Evolutionary conservation across 2,329 filamentous ascomycete species (phyloP), one percentile per base, ranked within the genome.

Genomic region (Sclerotinia nivalis): DNA sequence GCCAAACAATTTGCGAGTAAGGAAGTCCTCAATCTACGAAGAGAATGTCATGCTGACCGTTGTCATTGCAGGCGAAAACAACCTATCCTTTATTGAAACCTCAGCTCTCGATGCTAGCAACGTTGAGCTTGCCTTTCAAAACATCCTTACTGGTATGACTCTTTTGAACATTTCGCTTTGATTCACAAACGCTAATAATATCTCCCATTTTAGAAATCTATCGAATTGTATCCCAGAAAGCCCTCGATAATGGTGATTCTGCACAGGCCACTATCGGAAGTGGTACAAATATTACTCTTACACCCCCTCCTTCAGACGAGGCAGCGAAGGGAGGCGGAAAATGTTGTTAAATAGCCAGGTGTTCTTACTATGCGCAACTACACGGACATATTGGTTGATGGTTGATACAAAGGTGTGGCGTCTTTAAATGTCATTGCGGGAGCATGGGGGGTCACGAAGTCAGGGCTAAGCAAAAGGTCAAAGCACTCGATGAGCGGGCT

Each of bases 71-170:
- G 94, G 93, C 86, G 94, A 97, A 82, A 97, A 97, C 85, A 95
- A 97, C 81, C 88, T 98, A 59, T 98, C 95, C 66, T 99, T 99
- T 83, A 99, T 99, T 82, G 96, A 99, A 87, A 99, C 96, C 55
- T 99, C 96, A 72, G 96, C 96, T 74, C 90, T 99, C 78, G 96
- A 99, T 80, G 96, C 96, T 77, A 98, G 93, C 88, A 99, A 99
- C 80, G 96, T 99, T 75, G 96, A 99, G 84, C 89, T 98, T 79
- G 96, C 96, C 72, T 98, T 99, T 88, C 95, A 99, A 85, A 98
- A 98, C 84, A 99, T 99, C 80, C 86, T 99, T 80, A 99, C 96
- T 80, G 95, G 95, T 97, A 87, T 73, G 87, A 59, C 34, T 25
- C 9, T 43, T 52, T 59, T 37, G 20, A 40, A n/a, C 12, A 15